Conservation (phyloP, 116 monocot species). For the Cymodocea nodosa region DNA sequence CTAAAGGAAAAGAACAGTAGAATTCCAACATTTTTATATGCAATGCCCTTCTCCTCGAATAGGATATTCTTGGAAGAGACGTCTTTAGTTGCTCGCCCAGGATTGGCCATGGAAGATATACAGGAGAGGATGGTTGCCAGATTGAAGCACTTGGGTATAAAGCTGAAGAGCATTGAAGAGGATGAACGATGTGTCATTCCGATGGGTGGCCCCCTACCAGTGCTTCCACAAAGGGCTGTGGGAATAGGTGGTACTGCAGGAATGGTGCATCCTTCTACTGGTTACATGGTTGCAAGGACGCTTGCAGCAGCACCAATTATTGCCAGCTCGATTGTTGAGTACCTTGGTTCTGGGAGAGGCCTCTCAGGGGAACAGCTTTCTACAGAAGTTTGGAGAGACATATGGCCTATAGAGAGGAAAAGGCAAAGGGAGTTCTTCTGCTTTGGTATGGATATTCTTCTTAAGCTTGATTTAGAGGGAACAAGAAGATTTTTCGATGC, state of each 20-base stretch:
- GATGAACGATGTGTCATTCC: constrained; percentile 68
- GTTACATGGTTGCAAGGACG: constrained; percentile 62
- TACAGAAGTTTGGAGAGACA: constrained; percentile 31
- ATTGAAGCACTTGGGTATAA: constrained; percentile 52
- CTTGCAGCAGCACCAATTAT: constrained; percentile 33
- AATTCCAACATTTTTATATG: constrained; percentile 65
- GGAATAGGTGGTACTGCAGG: constrained; percentile 64
- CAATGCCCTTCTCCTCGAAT: constrained; percentile 55
- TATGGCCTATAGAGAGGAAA: constrained; percentile 54
- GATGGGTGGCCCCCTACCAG: constrained; percentile 69
- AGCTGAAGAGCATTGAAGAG: constrained; percentile 44
- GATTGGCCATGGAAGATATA: constrained; percentile 28
- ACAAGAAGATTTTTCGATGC: constrained; percentile 65
- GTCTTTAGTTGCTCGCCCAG: constrained; percentile 55
- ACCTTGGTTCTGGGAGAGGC: constrained; percentile 24
- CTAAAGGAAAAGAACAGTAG: constrained; percentile 22
- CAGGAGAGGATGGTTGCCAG: constrained; percentile 65
- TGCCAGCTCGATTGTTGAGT: constrained; percentile 42
- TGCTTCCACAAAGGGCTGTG: constrained; percentile 48
- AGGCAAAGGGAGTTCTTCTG: constrained; percentile 64
- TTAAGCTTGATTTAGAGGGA: constrained; percentile 56
- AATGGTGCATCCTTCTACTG: constrained; percentile 74
- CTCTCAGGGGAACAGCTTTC: constrained; percentile 16
- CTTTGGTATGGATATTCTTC: constrained; percentile 73
- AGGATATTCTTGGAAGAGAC: constrained; percentile 80